Percentiles rank a stretch among this genome's conserved stretches.
phyloP scores from a whole-genome alignment of 169 alveolate species.

The Cryptosporidium tyzzeri region DNA sequence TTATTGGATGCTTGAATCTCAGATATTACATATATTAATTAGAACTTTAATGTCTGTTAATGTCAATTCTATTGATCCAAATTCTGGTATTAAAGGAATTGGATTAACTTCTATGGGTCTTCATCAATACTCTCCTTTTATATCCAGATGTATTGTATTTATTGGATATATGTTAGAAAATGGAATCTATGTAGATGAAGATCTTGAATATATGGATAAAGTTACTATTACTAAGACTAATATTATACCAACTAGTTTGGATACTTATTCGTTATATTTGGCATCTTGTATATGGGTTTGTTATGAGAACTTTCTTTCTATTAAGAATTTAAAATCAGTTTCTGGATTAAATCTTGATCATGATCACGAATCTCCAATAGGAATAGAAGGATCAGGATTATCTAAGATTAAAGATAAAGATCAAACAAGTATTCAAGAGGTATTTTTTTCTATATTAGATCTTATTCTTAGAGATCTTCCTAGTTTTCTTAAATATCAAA shows the following conservation, averaged over 20 bases:
- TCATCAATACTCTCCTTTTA: slow-evolving; percentile 66
- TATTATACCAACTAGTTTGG: slow-evolving; percentile 42
- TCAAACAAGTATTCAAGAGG: background rate
- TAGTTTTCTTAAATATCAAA: slow-evolving; percentile 9
- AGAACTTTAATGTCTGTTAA: slow-evolving; percentile 28
- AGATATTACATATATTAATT: slow-evolving; percentile 24
- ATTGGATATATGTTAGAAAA: slow-evolving; percentile 49
- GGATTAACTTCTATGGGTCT: slow-evolving; percentile 17
- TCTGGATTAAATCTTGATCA: background rate
- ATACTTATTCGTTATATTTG: slow-evolving; percentile 49
- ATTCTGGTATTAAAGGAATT: background rate
- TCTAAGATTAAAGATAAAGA: background rate
- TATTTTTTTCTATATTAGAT: slow-evolving; percentile 15
- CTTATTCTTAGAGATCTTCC: slow-evolving; percentile 26
- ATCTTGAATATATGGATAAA: slow-evolving; percentile 2
- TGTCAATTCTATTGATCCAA: background rate
- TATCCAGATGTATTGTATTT: slow-evolving; percentile 46
- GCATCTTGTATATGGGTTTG: slow-evolving; percentile 48
- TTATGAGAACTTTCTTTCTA: slow-evolving; percentile 27
- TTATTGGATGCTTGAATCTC: slow-evolving; percentile 66
- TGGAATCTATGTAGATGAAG: slow-evolving; percentile 17
- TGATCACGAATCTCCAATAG: background rate
- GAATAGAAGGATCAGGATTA: background rate
- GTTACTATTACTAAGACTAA: slow-evolving; percentile 29
- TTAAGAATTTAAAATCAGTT: background rate